phyloP scores from a whole-genome alignment of 179 eudicot genomes.

The Amaranthus tricolor region DNA sequence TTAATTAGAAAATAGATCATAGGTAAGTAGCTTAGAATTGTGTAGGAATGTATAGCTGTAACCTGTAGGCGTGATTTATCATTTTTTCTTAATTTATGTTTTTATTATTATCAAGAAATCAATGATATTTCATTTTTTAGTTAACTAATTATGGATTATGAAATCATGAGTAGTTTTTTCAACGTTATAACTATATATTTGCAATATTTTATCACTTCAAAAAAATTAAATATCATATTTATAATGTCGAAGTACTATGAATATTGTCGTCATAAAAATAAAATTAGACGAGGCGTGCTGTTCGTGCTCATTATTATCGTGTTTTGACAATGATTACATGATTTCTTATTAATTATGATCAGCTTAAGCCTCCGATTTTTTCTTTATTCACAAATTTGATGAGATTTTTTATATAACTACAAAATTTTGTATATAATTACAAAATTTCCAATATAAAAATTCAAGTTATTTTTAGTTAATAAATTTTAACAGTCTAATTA shows the following conservation, averaged over 20 bases:
- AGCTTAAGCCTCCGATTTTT: neutral
- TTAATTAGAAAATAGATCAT: neutral
- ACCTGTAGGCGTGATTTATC: too few species aligned
- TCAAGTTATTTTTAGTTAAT: too few species aligned
- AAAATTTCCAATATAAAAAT: too few species aligned
- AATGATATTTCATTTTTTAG: neutral
- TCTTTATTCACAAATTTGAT: too few species aligned
- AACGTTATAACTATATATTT: neutral
- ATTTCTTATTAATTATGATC: conserved; percentile 10
- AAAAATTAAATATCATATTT: neutral
- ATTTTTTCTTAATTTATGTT: neutral
- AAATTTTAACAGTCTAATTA: too few species aligned
- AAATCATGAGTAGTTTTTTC: neutral
- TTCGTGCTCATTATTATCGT: neutral
- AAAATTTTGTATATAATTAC: too few species aligned
- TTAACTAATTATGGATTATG: neutral
- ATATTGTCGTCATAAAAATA: too few species aligned
- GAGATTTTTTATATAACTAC: too few species aligned
- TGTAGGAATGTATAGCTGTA: conserved; percentile 13
- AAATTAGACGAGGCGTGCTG: conserved; percentile 16
- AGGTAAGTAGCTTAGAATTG: neutral
- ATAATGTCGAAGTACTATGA: neutral
- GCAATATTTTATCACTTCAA: neutral
- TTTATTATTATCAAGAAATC: neutral
- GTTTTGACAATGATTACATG: conserved; percentile 4